Conservation (phyloP, 768 basidiomycete species). For the Panaeolus cyanescens region DNA sequence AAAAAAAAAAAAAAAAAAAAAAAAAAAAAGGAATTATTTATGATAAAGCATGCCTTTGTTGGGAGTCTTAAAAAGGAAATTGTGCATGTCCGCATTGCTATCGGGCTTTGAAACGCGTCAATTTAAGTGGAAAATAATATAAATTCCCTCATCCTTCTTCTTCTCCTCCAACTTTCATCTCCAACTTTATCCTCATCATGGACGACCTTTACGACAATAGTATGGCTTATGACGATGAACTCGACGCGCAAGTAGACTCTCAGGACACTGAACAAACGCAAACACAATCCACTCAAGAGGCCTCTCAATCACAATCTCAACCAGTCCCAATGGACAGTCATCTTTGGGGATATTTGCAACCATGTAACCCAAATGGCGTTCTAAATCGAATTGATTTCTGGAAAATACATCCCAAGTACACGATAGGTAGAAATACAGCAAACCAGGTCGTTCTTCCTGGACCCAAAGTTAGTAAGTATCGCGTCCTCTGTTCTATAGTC, state of each 20-base stretch:
- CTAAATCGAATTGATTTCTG: slow-evolving; percentile 64
- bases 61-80: slow-evolving; percentile 6
- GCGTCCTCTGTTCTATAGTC: background rate
- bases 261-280: slow-evolving; percentile 35
- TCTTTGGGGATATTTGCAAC: slow-evolving; percentile 76
- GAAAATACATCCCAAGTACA: slow-evolving; percentile 49
- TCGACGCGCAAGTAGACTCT: slow-evolving; percentile 23
- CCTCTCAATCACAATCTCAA: slow-evolving; percentile 32
- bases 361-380: slow-evolving; percentile 44
- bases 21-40: background rate
- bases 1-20: background rate
- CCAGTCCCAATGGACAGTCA: slow-evolving; percentile 33
- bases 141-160: slow-evolving; percentile 18
- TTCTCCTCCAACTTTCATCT: slow-evolving; percentile 8
- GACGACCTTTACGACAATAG: slow-evolving; percentile 13
- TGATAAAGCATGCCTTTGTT: slow-evolving; percentile 5
- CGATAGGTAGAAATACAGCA: slow-evolving; percentile 54
- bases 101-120: slow-evolving; percentile 34
- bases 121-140: slow-evolving; percentile 16
- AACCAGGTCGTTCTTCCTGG: slow-evolving; percentile 65
- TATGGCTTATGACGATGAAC: slow-evolving; percentile 21
- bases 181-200: slow-evolving; percentile 18
- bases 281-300: slow-evolving; percentile 48
- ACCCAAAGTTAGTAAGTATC: slow-evolving; percentile 70
- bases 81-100: background rate